Base-by-base conservation (phyloP, 257 asterid genomes). In the Solanum chmielewskii region DNA sequence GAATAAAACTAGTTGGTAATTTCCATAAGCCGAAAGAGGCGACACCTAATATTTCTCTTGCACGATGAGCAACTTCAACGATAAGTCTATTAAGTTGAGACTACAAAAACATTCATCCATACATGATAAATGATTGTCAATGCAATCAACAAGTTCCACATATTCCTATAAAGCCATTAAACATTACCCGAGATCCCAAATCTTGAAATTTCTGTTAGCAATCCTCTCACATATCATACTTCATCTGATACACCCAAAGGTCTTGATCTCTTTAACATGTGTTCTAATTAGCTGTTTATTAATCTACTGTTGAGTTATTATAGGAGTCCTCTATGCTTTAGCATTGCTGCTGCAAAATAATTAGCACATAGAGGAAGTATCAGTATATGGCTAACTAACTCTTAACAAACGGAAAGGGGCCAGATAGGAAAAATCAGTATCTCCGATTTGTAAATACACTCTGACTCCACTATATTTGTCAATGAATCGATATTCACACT, bases 221-320 rank as follows among this genome's bases (percentile, higher is more conserved):
- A 45, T 45, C 52, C 52, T 13, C 52, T 45, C 52, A 15, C 52
- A 12, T 47, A 56, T 62, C 92, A 85, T 91, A 92, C 95, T 87
- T 93, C 94, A 87, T 92, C 94, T 74, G 93, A 89, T 78, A 93
- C 77, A 47, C 92, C 94, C 80, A 91, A 91, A 83, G 94, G 92
- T 88, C 93, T 89, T 75, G 94, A 7, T 82, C 96, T 90, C 93
- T 92, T 92, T 80, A 90, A 68, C 39, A 91, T 91, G 74, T 90
- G 92, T 15, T 92, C 96, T 6, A 91, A 27, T 92, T 92, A 77
- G 93, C 91, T 88, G 94, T 89, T 86, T 91, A 93, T 83, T 91
- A 16, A 16, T 45, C 18, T 45, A 13, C 2, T 45, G 52, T 45
- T 45, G 52, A 45, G 52, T 45, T 45, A 45, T 12, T 45, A 15